Evolutionary conservation across 768 basidiomycete genomes (phyloP).

Genomic region (Leccinum obscurum): DNA sequence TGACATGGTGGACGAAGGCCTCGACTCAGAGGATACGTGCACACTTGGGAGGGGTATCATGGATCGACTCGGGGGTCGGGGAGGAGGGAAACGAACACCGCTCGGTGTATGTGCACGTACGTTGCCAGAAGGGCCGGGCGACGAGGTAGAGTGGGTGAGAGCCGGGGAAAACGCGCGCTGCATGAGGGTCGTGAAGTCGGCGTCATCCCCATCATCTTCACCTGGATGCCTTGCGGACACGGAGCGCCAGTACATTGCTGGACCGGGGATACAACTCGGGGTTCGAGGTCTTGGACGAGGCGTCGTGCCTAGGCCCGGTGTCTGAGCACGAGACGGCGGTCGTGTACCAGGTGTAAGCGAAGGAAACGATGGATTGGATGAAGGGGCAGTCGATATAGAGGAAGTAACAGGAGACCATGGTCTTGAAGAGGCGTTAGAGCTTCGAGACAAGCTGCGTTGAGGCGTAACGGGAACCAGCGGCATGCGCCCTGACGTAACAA

Average conservation of each 20-base stretch:
- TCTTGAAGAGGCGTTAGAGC: constrained; percentile 74
- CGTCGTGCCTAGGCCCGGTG: constrained; percentile 45
- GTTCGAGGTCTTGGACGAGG: constrained; percentile 77
- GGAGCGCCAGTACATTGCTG: constrained; percentile 49
- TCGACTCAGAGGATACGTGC: constrained; percentile 66
- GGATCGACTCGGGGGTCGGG: constrained; percentile 79
- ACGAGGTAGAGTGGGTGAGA: constrained; percentile 48
- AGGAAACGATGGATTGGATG: constrained; percentile 39
- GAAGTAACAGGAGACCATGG: constrained; percentile 80
- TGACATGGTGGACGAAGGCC: constrained; percentile 73
- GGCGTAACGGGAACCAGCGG: constrained; percentile 52
- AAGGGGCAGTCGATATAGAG: constrained; percentile 68
- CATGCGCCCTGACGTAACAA: constrained; percentile 41
- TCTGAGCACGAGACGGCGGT: constrained; percentile 60
- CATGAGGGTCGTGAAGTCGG: constrained; percentile 43
- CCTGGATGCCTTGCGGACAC: constrained; percentile 49
- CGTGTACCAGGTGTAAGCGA: constrained; percentile 30
- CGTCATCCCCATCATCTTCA: constrained; percentile 47
- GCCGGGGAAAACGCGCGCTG: constrained; percentile 66
- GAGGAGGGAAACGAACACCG: constrained; percentile 48
- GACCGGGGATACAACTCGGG: constrained; percentile 76
- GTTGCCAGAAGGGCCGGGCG: constrained; percentile 31
- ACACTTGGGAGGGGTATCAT: constrained; percentile 81
- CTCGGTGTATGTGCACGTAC: constrained; percentile 41
- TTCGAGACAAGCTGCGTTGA: constrained; percentile 67